A percentile compares a stretch with the other conserved stretches of the same genome.
phyloP scores from a whole-genome alignment of 2,329 filamentous ascomycete species.

The Trichophyton benhamiae region DNA sequence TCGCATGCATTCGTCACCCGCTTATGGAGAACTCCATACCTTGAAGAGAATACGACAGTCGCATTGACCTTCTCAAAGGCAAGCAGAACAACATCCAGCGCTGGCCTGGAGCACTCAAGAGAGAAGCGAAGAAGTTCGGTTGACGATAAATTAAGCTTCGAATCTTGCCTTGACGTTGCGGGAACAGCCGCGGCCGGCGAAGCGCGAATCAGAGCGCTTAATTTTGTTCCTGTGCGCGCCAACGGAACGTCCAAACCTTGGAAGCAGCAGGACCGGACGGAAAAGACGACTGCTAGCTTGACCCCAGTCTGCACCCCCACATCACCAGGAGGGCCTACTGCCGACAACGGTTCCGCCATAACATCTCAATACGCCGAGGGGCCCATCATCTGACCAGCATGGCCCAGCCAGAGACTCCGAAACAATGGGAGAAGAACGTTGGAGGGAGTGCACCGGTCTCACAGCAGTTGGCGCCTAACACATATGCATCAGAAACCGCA shows the following conservation, averaged over 20 bases:
- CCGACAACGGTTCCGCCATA: background rate
- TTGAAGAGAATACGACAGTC: background rate
- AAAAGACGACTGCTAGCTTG: background rate
- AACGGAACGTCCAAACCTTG: background rate
- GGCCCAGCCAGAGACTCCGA: background rate
- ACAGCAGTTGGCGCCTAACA: background rate
- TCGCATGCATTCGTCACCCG: background rate
- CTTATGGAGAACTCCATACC: background rate
- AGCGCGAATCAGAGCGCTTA: slow-evolving; percentile 3
- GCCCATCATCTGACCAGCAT: background rate
- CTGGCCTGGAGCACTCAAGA: background rate
- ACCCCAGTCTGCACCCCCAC: background rate
- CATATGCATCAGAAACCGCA: background rate
- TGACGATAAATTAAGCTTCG: slow-evolving; percentile 1
- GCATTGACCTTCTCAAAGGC: background rate
- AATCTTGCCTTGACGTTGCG: background rate
- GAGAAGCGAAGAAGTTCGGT: background rate
- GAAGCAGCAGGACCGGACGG: background rate
- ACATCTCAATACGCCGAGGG: background rate
- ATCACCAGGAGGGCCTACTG: background rate
- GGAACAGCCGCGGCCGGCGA: background rate
- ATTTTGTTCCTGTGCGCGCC: background rate
- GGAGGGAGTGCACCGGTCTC: background rate
- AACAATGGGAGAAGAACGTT: background rate
- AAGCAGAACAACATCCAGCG: background rate